A percentile compares a stretch with the other conserved stretches of the same genome.
Conservation (phyloP, 2,329 filamentous ascomycete genomes). For the Keithomyces neogunnii region DNA sequence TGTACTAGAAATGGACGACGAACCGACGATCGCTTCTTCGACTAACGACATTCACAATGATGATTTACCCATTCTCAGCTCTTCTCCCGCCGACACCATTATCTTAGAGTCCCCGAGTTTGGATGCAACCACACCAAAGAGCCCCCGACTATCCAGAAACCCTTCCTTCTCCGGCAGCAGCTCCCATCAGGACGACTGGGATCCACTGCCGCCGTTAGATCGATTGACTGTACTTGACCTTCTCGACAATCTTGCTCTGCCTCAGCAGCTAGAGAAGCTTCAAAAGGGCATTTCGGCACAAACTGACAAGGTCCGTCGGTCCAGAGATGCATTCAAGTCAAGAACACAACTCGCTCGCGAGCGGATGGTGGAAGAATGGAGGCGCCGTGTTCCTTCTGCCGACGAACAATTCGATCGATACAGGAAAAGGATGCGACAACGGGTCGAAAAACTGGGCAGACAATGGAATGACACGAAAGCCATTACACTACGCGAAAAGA, state of each 20-base stretch:
- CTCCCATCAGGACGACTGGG: conserved; percentile 83
- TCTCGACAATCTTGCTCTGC: conserved; percentile 85
- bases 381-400: conserved; percentile 72
- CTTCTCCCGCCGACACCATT: conserved; percentile 34
- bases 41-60: conserved; percentile 23
- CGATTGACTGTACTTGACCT: conserved; percentile 87
- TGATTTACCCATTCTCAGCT: conserved; percentile 29
- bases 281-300: conserved; percentile 76
- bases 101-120: conserved; percentile 42
- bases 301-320: conserved; percentile 75
- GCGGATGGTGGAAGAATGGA: conserved; percentile 88
- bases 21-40: not conserved
- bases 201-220: conserved; percentile 79
- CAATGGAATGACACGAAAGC: conserved; percentile 86
- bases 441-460: conserved; percentile 77
- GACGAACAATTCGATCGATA: conserved; percentile 93
- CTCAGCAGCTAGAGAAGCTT: conserved; percentile 83
- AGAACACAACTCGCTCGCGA: conserved; percentile 73
- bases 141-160: conserved; percentile 60
- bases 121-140: conserved; percentile 37
- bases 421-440: conserved; percentile 73
- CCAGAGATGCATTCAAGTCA: conserved; percentile 70
- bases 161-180: conserved; percentile 77
- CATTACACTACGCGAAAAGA: conserved; percentile 85
- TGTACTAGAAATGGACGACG: conserved; percentile 4